Evolutionary conservation across 2,329 filamentous ascomycete species (phyloP), one percentile per base, ranked within the genome.

Genomic region (Scortechinia acanthostroma): DNA sequence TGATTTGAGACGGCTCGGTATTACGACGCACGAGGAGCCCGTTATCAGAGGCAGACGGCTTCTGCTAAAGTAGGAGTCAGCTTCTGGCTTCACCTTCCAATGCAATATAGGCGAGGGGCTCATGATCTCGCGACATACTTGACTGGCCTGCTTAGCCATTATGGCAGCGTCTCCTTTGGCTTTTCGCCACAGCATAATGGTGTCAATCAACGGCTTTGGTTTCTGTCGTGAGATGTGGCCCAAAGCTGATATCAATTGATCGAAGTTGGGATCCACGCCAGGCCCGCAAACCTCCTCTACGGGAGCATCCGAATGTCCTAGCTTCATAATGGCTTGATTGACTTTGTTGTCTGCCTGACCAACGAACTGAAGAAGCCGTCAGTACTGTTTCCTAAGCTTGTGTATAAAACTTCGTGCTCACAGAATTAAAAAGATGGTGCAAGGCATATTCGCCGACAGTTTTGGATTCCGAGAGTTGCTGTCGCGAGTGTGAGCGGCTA

Each of bases 381-480:
- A n/a, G n/a, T n/a, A n/a, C n/a, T n/a, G n/a, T n/a, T n/a, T n/a
- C n/a, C n/a, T n/a, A n/a, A n/a, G n/a, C n/a, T 44, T 46, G 43
- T 45, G 45, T 23, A 47, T 42, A 46, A n/a, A n/a, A n/a, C n/a
- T n/a, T n/a, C n/a, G n/a, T n/a, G 70, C 78, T 64, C 62, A 88
- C 84, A 49, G 91, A 90, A 52, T 93, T 97, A 65, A 97, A 96
- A 37, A 98, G 71, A 54, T 97, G 91, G 64, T 97, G 91, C 49
- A 98, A 71, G 17, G 93, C 93, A 76, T 95, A 97, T 70, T 98
- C 93, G 46, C 90, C 91, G n/a, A 96, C 91, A 0, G 91, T 96
- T 64, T 91, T 95, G 51, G 86, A 79, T 51, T 95, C 88, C n/a
- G n/a, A n/a, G 45, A 85, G 73, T 55, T 84, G 79, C 46, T 80